Base-by-base conservation (phyloP, 176 grass and related monocot species). In the Avena sativa region DNA sequence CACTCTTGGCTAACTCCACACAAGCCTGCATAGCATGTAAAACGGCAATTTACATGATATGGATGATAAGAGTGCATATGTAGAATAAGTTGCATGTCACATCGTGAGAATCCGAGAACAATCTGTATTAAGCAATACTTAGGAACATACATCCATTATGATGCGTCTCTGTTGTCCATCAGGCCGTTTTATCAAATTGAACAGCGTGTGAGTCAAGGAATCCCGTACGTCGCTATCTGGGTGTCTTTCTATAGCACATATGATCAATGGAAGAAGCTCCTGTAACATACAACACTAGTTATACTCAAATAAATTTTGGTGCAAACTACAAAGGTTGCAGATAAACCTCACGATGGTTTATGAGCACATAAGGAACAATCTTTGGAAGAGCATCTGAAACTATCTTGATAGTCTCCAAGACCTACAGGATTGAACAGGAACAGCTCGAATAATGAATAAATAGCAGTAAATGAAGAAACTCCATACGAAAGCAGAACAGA, bases 211-310 rank as follows among this genome's bases (percentile, higher is more conserved):
- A 77, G 96, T 98, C 72, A 98, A 86, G 28, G 93, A 98, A 96
- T 98, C 96, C 75, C 96, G 89, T 84, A 94, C 82, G 46, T 66
- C 79, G 30, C 92, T 91, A 75, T 98, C 88, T 72, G 96, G 96
- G 89, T 98, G 96, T 12, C 90, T 91, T 87, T 98, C 96, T 92
- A 98, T 98, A 82, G 96, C 92, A 92, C 96, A 98, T 81, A 98
- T 98, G 60, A 98, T 98, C 87, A 98, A 83, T 69, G 96, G 96
- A 98, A 98, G 93, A 91, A 98, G 92, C 69, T 98, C 96, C 96
- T 98, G 85, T 74, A 82, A 77, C 65, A 92, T 58, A 47, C 78
- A 81, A 64, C 40, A 80, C 72, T 87, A 84, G 85, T 50, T 84
- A 49, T 82, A 83, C 47, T 80, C 61, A 79, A 75, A 74, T 81